Evolutionary conservation across 345 rosid species (phyloP).

Genomic region (Trapa bicornis): DNA sequence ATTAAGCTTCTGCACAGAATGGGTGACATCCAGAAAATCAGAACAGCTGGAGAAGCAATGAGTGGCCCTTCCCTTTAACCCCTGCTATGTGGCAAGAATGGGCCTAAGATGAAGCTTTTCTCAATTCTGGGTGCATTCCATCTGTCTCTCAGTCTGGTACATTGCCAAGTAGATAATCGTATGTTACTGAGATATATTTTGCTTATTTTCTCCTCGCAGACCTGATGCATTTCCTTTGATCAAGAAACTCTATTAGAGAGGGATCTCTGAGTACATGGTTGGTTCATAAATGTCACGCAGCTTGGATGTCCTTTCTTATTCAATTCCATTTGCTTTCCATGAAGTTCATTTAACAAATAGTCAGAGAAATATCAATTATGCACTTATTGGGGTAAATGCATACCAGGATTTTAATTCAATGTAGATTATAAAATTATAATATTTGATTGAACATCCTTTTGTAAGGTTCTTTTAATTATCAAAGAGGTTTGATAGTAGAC

Average conservation of each 20-base stretch:
- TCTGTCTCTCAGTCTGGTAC: background rate
- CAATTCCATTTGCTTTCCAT: background rate
- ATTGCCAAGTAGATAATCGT: background rate
- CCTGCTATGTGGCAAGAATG: constrained; percentile 82
- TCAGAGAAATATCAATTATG: background rate
- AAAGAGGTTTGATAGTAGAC: background rate
- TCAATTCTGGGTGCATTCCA: constrained; percentile 32
- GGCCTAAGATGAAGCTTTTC: constrained; percentile 75
- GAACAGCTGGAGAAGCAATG: constrained; percentile 80
- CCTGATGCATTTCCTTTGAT: constrained; percentile 30
- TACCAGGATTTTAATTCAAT: background rate
- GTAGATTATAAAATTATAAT: background rate
- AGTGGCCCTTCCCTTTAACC: constrained; percentile 52
- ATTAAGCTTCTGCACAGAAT: constrained; percentile 61
- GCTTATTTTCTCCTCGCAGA: constrained; percentile 22
- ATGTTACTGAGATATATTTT: constrained; percentile 4
- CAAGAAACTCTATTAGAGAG: constrained; percentile 68
- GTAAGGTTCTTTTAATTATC: background rate
- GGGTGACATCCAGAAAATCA: constrained; percentile 68
- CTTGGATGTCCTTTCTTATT: background rate
- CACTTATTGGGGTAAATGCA: background rate
- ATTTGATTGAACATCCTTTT: background rate
- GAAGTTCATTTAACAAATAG: background rate
- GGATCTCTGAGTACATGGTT: constrained; percentile 67
- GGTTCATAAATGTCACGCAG: constrained; percentile 9